A percentile compares a stretch with the other conserved stretches of the same genome.
Evolutionary conservation across 2,329 filamentous ascomycete species (phyloP).

Genomic region (Dactylonectria estremocensis): DNA sequence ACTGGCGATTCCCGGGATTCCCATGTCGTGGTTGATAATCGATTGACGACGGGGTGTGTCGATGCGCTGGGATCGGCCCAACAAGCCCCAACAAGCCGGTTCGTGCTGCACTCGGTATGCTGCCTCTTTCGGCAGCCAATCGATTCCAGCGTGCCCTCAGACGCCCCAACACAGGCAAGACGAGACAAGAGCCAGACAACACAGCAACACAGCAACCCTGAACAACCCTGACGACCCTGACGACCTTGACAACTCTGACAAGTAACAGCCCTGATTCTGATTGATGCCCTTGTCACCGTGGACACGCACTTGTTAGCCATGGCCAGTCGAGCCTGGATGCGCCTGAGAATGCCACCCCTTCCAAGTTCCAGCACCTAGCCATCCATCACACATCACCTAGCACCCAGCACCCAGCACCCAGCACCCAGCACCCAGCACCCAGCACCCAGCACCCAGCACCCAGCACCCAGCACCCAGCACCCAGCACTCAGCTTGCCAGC

Average conservation of each 20-base stretch:
- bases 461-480: slow-evolving; percentile 21
- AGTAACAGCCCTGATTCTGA: no score
- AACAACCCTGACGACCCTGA: neutral
- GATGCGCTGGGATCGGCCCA: slow-evolving; percentile 39
- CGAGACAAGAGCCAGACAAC: neutral
- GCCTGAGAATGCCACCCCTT: slow-evolving; percentile 28
- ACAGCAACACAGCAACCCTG: neutral
- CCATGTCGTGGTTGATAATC: slow-evolving; percentile 28
- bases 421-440: slow-evolving; percentile 14
- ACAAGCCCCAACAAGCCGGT: slow-evolving; percentile 39
- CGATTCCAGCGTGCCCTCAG: slow-evolving; percentile 25
- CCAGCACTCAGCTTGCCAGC: no score
- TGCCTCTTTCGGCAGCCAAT: slow-evolving; percentile 45
- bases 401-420: neutral
- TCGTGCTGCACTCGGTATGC: slow-evolving; percentile 39
- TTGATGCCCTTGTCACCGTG: neutral
- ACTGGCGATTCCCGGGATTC: slow-evolving; percentile 36
- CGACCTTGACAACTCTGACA: neutral
- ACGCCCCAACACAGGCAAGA: slow-evolving; percentile 15
- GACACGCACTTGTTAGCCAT: slow-evolving; percentile 9
- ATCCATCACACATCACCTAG: slow-evolving; percentile 7
- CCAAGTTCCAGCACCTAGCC: slow-evolving; percentile 7
- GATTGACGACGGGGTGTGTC: slow-evolving; percentile 10
- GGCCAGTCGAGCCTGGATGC: slow-evolving; percentile 41
- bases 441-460: no score